These are phyloP conservation scores for Coniochaeta pulveracea DNA, from an alignment of 2,329 filamentous ascomycete genomes.

Conservation along the genomic window DNA sequence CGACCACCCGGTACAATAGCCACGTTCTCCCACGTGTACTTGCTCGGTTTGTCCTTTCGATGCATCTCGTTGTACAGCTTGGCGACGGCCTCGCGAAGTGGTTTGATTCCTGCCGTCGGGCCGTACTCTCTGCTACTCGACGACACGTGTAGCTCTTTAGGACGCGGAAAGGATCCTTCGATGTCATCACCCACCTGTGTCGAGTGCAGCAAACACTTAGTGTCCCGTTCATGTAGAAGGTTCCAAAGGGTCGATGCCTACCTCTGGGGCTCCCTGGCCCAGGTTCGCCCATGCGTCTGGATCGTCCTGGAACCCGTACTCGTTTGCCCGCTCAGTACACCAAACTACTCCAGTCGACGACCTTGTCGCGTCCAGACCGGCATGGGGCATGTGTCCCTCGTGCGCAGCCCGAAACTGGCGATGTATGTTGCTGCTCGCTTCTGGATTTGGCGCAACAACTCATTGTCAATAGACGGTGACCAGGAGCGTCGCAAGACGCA, in stretches of 20 bases:
- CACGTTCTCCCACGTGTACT: constrained; percentile 97
- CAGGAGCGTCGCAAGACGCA: neutral
- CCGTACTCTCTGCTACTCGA: constrained; percentile 79
- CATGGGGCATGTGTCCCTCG: constrained; percentile 82
- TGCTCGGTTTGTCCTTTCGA: constrained; percentile 71
- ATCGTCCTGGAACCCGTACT: constrained; percentile 79
- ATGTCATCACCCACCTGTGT: constrained; percentile 84
- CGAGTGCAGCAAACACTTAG: neutral
- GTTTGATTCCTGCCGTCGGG: constrained; percentile 88
- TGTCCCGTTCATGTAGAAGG: neutral
- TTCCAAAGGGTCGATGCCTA: constrained; percentile 2
- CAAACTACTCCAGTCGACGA: constrained; percentile 91
- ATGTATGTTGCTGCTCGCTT: constrained; percentile 74
- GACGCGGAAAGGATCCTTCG: constrained; percentile 75
- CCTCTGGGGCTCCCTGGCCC: constrained; percentile 82
- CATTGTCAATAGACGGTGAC: constrained; percentile 5
- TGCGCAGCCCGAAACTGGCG: constrained; percentile 82
- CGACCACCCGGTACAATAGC: constrained; percentile 90
- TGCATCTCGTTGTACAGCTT: constrained; percentile 90
- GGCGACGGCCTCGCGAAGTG: constrained; percentile 78
- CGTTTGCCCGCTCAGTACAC: constrained; percentile 77
- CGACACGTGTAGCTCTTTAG: constrained; percentile 65
- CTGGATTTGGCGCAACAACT: constrained; percentile 30
- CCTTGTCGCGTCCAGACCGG: constrained; percentile 77
- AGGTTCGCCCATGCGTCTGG: constrained; percentile 84